These are phyloP conservation scores for Priceomyces carsonii DNA, from an alignment of 805 yeast species.

Conservation along the genomic window DNA sequence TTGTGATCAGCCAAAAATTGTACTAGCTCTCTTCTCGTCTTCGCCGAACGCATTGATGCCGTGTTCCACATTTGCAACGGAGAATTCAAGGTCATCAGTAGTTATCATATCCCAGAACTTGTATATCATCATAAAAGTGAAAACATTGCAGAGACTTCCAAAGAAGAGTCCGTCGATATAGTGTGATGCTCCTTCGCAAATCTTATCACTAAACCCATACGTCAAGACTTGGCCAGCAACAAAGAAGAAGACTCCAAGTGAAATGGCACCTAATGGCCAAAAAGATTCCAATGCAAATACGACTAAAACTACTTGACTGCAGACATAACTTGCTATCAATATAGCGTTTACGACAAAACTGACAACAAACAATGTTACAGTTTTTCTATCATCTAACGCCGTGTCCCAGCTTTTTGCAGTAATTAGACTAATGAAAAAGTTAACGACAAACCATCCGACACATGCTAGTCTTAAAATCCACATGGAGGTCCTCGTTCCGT, in stretches of 20 bases:
- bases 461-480: constrained; percentile 53
- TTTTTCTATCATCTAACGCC: constrained; percentile 48
- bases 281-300: constrained; percentile 65
- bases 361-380: constrained; percentile 70
- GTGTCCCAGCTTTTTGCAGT: constrained; percentile 71
- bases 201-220: constrained; percentile 63
- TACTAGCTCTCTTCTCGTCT: constrained; percentile 31
- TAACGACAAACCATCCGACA: constrained; percentile 57
- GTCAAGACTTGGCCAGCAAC: constrained; percentile 75
- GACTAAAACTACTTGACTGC: constrained; percentile 70
- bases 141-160: constrained; percentile 76
- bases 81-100: constrained; percentile 90
- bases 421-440: constrained; percentile 65
- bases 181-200: constrained; percentile 76
- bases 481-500: constrained; percentile 74
- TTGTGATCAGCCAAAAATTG: constrained; percentile 13
- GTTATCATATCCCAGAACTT: constrained; percentile 97
- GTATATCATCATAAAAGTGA: constrained; percentile 91
- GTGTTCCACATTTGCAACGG: constrained; percentile 54
- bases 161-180: constrained; percentile 90
- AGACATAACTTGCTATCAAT: constrained; percentile 58
- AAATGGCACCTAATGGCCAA: constrained; percentile 91
- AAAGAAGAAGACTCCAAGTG: constrained; percentile 71
- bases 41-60: constrained; percentile 34
- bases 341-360: constrained; percentile 72